Percentiles rank a stretch among this genome's conserved stretches.
phyloP scores from a whole-genome alignment of 1,139 yeast genomes.

The Taiozyma sp. region DNA sequence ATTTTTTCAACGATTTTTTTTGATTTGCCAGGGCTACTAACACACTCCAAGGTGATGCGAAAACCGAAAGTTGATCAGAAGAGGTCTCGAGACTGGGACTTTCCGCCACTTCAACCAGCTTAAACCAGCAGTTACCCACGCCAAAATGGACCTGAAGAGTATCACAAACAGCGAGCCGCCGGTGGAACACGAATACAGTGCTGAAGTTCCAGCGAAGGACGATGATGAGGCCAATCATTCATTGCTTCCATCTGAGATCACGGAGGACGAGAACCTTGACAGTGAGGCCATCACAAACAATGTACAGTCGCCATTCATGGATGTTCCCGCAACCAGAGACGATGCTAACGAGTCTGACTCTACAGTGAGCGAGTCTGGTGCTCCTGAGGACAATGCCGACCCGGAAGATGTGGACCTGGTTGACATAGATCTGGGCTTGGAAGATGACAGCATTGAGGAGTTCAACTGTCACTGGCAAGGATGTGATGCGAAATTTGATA shows the following conservation, averaged over 20 bases:
- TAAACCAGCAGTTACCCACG: not conserved
- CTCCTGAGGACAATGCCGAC: not conserved
- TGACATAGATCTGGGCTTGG: not conserved
- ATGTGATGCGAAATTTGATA: not conserved
- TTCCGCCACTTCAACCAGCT: not conserved
- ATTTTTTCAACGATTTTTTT: not conserved
- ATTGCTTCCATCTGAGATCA: not conserved
- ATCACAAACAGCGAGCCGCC: not conserved
- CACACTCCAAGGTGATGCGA: not conserved
- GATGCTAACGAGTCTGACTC: slow-evolving; percentile 2
- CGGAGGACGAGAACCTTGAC: not conserved
- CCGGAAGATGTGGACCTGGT: not conserved
- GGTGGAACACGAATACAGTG: not conserved
- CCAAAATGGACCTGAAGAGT: not conserved
- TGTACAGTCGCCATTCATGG: not conserved
- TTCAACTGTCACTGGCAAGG: slow-evolving; percentile 4
- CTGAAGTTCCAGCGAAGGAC: not conserved
- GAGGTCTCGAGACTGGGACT: not conserved
- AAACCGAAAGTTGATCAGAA: not conserved
- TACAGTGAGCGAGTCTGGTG: slow-evolving; percentile 5
- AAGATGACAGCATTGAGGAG: not conserved
- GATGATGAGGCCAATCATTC: not conserved
- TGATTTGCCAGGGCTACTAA: not conserved
- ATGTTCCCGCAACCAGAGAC: not conserved
- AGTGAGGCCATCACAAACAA: not conserved